These are phyloP conservation scores for Ophiostoma sp. DNA, from an alignment of 2,329 filamentous ascomycete genomes.

Conservation along the genomic window DNA sequence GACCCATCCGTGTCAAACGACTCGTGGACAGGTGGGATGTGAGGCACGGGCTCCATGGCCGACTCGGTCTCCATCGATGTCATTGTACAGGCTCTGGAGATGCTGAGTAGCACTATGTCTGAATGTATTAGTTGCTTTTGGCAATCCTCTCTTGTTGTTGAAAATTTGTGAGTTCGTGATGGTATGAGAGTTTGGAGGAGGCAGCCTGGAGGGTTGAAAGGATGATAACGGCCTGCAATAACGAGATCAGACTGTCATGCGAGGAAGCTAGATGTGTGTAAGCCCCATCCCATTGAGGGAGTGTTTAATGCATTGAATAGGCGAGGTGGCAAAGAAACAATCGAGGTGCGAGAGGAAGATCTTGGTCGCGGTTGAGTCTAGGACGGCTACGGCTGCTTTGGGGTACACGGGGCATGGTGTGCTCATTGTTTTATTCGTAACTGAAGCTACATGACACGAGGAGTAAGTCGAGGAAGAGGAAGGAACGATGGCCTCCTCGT, in stretches of 20 bases:
- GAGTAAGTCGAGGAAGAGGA: not conserved
- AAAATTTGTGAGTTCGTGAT: no score
- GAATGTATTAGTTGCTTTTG: no score
- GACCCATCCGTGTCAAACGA: not conserved
- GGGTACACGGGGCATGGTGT: no score
- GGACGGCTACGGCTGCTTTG: no score
- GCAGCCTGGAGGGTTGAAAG: no score
- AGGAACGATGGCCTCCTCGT: not conserved
- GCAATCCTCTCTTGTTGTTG: no score
- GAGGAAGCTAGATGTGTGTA: not conserved
- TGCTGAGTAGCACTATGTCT: no score
- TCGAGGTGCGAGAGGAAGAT: not conserved
- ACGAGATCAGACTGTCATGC: not conserved
- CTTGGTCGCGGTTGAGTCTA: not conserved
- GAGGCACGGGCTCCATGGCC: not conserved
- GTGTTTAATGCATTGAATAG: not conserved
- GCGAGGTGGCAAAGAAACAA: not conserved
- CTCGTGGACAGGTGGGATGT: not conserved
- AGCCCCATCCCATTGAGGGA: constrained; percentile 1
- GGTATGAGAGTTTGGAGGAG: no score
- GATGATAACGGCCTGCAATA: no score
- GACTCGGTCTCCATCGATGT: not conserved
- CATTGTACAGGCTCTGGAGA: not conserved
- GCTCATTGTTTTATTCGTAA: no score
- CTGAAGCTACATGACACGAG: no score